phyloP scores from a whole-genome alignment of 2,329 filamentous ascomycete genomes.

The Pleomassaria siparia region DNA sequence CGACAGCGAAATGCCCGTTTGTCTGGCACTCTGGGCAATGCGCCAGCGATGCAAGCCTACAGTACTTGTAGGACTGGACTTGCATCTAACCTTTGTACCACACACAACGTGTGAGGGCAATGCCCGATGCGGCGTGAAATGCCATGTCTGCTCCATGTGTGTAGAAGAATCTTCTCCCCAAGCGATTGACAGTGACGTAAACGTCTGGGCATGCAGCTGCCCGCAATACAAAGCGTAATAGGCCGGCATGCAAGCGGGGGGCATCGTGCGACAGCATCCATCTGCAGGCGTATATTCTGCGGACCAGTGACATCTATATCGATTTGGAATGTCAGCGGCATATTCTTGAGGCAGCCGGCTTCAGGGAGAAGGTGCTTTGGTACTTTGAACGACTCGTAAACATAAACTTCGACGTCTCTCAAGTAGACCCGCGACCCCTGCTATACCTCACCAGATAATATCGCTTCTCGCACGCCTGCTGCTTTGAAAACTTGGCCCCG shows the following conservation, averaged over 20 bases:
- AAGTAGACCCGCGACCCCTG: background rate
- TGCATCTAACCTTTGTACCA: too few relatives aligned
- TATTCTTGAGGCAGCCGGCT: background rate
- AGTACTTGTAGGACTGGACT: background rate
- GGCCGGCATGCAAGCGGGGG: too few relatives aligned
- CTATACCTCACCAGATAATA: background rate
- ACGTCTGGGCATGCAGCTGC: background rate
- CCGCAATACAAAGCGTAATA: too few relatives aligned
- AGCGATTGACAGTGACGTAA: too few relatives aligned
- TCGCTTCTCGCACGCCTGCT: too few relatives aligned
- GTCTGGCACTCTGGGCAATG: background rate
- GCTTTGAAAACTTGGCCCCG: too few relatives aligned
- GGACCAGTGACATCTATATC: background rate
- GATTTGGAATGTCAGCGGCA: background rate
- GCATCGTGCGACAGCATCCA: background rate
- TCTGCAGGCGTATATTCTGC: background rate
- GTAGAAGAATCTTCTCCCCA: background rate
- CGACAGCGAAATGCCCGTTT: constrained; percentile 10
- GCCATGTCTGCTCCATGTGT: background rate
- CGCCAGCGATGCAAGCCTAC: background rate
- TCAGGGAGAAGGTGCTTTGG: background rate
- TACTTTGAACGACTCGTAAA: constrained; percentile 1
- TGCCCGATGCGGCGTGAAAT: background rate
- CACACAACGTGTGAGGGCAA: background rate
- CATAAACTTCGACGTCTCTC: background rate